Conservation (phyloP, 495 filamentous ascomycete species). For the Haplographium delicatum region DNA sequence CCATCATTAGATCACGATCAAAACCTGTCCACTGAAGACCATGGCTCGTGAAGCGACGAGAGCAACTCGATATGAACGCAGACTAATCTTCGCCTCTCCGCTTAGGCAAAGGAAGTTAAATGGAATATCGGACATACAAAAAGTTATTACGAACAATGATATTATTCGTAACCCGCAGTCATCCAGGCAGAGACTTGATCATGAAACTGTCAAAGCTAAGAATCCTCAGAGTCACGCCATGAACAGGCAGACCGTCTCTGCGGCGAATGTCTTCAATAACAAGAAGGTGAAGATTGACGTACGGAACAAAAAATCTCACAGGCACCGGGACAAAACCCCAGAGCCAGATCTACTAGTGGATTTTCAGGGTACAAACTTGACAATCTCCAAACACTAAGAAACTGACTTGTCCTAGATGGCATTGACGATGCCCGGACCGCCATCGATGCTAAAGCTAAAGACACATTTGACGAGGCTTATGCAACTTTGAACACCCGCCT, state of each 20-base stretch:
- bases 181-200: neutral
- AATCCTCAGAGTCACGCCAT: neutral
- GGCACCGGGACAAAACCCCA: conserved; percentile 5
- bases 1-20: too few relatives aligned
- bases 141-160: too few relatives aligned
- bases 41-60: too few relatives aligned
- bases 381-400: neutral
- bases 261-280: conserved; percentile 17
- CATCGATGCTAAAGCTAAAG: conserved; percentile 15
- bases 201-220: neutral
- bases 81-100: too few relatives aligned
- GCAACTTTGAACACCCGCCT: conserved; percentile 15
- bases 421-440: conserved; percentile 10
- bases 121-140: too few relatives aligned
- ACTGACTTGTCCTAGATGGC: conserved; percentile 10
- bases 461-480: conserved; percentile 22
- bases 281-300: neutral
- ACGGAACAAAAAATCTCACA: conserved; percentile 8
- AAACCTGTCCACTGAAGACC: too few relatives aligned
- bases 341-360: conserved; percentile 2
- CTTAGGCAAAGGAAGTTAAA: too few relatives aligned
- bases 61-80: too few relatives aligned
- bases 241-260: conserved; percentile 11
- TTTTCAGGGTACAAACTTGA: conserved; percentile 6
- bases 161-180: neutral